Base-by-base conservation (phyloP, 106 monocot genomes). In the Dioscorea dumetorum region DNA sequence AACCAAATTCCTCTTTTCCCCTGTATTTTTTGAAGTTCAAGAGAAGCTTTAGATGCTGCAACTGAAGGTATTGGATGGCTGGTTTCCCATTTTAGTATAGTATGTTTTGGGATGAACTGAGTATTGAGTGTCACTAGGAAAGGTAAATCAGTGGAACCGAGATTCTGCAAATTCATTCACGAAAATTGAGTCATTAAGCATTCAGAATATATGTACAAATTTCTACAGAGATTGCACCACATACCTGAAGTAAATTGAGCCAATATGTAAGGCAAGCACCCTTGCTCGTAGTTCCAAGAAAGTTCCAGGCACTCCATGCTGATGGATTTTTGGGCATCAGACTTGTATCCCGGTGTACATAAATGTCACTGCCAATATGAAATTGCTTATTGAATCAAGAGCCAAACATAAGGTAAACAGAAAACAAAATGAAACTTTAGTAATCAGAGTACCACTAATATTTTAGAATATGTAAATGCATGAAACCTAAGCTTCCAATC, bases 261-360 rank as follows among this genome's bases (percentile, higher is more conserved):
- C 91, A 97, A 77, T 92, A 97, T 57, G 97, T 92, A 53, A 97
- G 63, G 64, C 86, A 87, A 54, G 76, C 86, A 48, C 91, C 86
- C 53, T 54, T 69, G 5, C 52, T 48, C 65, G 82, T 78, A 24
- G 74, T 82, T 22, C 97, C 97, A 62, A 97, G 82, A 75, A 97
- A 92, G 77, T 97, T 97, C 89, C 97, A 97, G 11, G 92, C 84
- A 74, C 97, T 88, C 97, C 97, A 97, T 80, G 92, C 92, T 34
- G 84, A 78, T 70, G 63, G 77, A 62, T 89, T 97, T 56, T 66
- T 72, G 22, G 97, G 97, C 97, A 97, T 92, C 51, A 97, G 22
- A 60, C 28, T 97, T 80, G 71, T 70, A 64, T 97, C 92, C 17
- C 60, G 78, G 62, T 97, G 97, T 75, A 97, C 86, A 83, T 86